Evolutionary conservation across 192 early-diverging fungal species (phyloP).

Genomic region (Coemansia sp.): DNA sequence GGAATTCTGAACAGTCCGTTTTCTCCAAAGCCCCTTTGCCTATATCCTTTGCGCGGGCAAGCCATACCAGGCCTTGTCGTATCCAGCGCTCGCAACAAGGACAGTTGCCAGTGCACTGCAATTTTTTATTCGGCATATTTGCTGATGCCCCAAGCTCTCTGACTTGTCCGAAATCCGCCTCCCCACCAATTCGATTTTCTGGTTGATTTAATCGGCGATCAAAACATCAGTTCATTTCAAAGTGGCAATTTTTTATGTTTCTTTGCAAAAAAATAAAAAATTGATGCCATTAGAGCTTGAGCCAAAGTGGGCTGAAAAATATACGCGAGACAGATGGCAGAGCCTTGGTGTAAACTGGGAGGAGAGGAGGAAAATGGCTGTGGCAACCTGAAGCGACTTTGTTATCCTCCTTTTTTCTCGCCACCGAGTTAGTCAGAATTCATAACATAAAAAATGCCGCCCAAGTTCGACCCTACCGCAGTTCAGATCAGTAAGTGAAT

Average conservation of each 20-base stretch:
- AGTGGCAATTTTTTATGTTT: neutral
- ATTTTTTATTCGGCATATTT: no score
- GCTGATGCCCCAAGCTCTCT: neutral
- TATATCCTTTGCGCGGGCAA: no score
- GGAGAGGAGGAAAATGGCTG: conserved; percentile 6
- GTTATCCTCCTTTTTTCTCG: conserved; percentile 11
- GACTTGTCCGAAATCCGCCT: conserved; percentile 1
- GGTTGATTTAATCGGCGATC: neutral
- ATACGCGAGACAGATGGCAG: no score
- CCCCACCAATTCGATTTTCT: neutral
- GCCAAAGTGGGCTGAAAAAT: no score
- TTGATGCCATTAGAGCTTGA: no score
- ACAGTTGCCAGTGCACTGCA: no score
- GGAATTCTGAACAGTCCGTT: no score
- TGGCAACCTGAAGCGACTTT: neutral
- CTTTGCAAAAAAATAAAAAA: no score
- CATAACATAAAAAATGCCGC: conserved; percentile 64
- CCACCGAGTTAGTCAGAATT: conserved; percentile 7
- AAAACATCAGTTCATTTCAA: neutral
- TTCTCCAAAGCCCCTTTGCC: no score
- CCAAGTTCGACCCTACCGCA: conserved; percentile 82
- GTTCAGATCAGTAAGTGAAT: conserved; percentile 60
- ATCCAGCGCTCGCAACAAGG: no score
- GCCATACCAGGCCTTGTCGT: no score
- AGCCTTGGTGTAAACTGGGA: neutral